Base-by-base conservation (phyloP, 1,284 basidiomycete species). In the Cryptococcus maquisensis region DNA sequence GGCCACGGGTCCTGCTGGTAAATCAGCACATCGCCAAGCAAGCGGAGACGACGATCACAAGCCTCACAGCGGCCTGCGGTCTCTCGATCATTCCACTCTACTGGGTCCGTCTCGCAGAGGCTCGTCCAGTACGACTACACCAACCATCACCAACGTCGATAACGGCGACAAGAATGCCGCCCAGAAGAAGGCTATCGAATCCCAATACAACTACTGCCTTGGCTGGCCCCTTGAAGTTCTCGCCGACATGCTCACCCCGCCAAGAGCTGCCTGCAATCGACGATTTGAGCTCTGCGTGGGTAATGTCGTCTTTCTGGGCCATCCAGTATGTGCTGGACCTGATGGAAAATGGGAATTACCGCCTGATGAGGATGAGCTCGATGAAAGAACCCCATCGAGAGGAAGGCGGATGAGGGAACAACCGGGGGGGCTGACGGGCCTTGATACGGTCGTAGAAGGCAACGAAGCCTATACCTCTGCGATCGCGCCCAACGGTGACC, bases 261-360 rank as follows among this genome's bases (percentile, higher is more conserved):
- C 86, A 43, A 78, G 79, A 28, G 81, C 86, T 16, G 83, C 93
- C 70, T 96, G 92, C 68, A 91, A 98, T 74, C 90, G 92, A 71
- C 91, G 91, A 68, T 98, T 97, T 69, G 93, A 96, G 72, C 82
- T 98, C 26, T 76, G 88, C 43, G 86, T 97, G 20, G 93, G 98
- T 67, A 88, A 94, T 65, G 81, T 98, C n/a, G 88, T 86, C 2
- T 98, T 98, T 70, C 81, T 98, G 39, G 95, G 95, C 0, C 94
- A 98, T 73, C 95, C 95, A 0, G 91, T 98, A 1, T 87, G 86
- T 65, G 83, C 84, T 10, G 86, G 87, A 35, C 67, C 80, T n/a
- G 86, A 88, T 62, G 88, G 86, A 0, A 77, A 73, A 6, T 90
- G 88, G 88, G 62, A 62, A 37, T 68, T 56, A 50, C 69, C 66